A percentile compares a stretch with the other conserved stretches of the same genome.
Evolutionary conservation across 345 rosid genomes (phyloP).

Genomic region (Brassica juncea): DNA sequence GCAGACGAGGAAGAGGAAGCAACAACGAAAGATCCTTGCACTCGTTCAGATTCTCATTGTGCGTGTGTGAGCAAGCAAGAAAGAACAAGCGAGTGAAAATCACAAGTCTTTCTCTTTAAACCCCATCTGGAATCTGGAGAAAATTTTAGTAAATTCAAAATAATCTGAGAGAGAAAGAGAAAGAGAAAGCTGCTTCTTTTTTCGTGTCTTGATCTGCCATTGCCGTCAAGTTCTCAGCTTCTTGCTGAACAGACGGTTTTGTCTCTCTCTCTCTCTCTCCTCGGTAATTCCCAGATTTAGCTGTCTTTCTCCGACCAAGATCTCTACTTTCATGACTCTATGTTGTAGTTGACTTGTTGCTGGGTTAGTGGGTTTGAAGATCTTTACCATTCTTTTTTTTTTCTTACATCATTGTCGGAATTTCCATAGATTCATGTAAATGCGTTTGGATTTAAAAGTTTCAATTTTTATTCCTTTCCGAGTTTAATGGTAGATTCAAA

Average conservation of each 20-base stretch:
- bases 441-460: conserved; percentile 21
- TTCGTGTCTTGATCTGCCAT: conserved; percentile 34
- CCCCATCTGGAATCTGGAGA: neutral
- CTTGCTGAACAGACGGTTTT: conserved; percentile 12
- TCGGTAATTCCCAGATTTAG: conserved; percentile 28
- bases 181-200: conserved; percentile 21
- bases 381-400: neutral
- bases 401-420: neutral
- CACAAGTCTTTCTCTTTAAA: conserved; percentile 21
- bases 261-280: conserved; percentile 5
- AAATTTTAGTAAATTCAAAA: conserved; percentile 14
- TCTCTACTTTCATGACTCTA: conserved; percentile 2
- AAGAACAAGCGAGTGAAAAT: neutral
- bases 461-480: neutral
- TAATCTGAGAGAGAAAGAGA: neutral
- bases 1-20: conserved; percentile 13
- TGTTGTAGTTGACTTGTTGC: conserved; percentile 8
- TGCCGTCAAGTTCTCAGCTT: conserved; percentile 32
- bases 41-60: conserved; percentile 23
- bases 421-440: conserved; percentile 17
- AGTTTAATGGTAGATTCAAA: conserved; percentile 15
- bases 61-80: neutral
- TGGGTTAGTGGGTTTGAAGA: conserved; percentile 16
- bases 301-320: conserved; percentile 24
- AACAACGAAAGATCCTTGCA: conserved; percentile 30